Evolutionary conservation across 2,329 filamentous ascomycete genomes (phyloP).

Genomic region (Monilinia polystroma): DNA sequence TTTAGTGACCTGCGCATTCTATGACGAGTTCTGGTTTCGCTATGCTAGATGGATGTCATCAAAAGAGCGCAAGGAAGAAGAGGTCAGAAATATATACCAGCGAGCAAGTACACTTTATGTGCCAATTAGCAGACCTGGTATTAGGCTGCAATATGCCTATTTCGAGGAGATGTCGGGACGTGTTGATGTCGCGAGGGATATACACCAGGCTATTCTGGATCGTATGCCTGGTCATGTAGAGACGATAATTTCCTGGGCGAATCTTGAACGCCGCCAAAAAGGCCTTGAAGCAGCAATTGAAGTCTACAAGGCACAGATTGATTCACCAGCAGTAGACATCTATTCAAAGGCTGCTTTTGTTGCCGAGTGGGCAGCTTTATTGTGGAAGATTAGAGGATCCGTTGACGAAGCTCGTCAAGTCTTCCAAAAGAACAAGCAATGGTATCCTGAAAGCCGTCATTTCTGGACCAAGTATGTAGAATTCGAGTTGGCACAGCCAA

Average conservation of each 20-base stretch:
- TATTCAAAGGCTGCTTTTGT: constrained; percentile 84
- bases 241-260: constrained; percentile 83
- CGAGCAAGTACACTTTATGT: constrained; percentile 82
- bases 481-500: constrained; percentile 85
- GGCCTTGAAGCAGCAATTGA: constrained; percentile 83
- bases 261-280: constrained; percentile 77
- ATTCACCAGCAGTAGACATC: constrained; percentile 67
- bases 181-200: constrained; percentile 74
- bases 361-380: constrained; percentile 79
- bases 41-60: constrained; percentile 92
- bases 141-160: constrained; percentile 87
- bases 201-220: constrained; percentile 77
- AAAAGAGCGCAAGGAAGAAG: constrained; percentile 78
- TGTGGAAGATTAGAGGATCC: constrained; percentile 85
- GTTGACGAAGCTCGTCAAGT: constrained; percentile 78
- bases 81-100: constrained; percentile 88
- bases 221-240: constrained; percentile 80
- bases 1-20: constrained; percentile 86
- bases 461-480: constrained; percentile 90
- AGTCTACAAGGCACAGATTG: constrained; percentile 78
- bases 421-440: constrained; percentile 78
- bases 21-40: constrained; percentile 98
- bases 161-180: constrained; percentile 87
- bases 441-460: constrained; percentile 78
- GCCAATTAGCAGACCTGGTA: constrained; percentile 78